Conservation (phyloP, 495 filamentous ascomycete genomes). For the Ascodesmis nigricans region DNA sequence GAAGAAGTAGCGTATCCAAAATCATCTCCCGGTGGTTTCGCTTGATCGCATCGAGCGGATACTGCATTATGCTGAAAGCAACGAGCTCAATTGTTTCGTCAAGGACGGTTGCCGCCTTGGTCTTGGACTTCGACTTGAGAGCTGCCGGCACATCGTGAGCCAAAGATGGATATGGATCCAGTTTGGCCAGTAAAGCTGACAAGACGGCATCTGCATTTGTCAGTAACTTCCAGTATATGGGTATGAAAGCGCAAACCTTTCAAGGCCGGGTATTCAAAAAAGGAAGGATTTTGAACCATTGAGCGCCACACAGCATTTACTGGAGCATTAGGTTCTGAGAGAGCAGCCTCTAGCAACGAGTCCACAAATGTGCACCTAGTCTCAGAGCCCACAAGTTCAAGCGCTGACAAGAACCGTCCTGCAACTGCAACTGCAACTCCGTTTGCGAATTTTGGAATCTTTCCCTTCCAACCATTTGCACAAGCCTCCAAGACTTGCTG, state of each 20-base stretch:
- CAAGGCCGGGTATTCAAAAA: slow-evolving; percentile 12
- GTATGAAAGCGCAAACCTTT: slow-evolving; percentile 10
- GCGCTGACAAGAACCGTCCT: neutral
- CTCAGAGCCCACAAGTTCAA: too few relatives aligned
- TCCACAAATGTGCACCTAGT: too few relatives aligned
- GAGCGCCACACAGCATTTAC: neutral
- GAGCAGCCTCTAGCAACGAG: too few relatives aligned
- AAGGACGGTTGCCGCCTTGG: too few relatives aligned
- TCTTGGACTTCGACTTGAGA: too few relatives aligned
- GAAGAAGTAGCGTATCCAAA: slow-evolving; percentile 12
- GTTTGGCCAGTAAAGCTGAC: slow-evolving; percentile 11
- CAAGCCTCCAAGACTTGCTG: too few relatives aligned
- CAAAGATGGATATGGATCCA: slow-evolving; percentile 2
- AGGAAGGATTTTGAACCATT: slow-evolving; percentile 1
- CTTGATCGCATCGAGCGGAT: slow-evolving; percentile 13
- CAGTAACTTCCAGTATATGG: neutral
- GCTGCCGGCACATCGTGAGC: slow-evolving; percentile 1
- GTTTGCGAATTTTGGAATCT: neutral
- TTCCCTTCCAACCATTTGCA: slow-evolving; percentile 4
- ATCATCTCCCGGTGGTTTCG: slow-evolving; percentile 12
- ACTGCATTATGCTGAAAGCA: slow-evolving; percentile 10
- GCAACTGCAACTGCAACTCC: slow-evolving; percentile 1
- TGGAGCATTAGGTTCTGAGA: too few relatives aligned
- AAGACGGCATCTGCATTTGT: slow-evolving; percentile 9
- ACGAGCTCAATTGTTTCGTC: too few relatives aligned